Conservation (phyloP, 202 grass and related monocot species). For the Dendrocalamus latiflorus region DNA sequence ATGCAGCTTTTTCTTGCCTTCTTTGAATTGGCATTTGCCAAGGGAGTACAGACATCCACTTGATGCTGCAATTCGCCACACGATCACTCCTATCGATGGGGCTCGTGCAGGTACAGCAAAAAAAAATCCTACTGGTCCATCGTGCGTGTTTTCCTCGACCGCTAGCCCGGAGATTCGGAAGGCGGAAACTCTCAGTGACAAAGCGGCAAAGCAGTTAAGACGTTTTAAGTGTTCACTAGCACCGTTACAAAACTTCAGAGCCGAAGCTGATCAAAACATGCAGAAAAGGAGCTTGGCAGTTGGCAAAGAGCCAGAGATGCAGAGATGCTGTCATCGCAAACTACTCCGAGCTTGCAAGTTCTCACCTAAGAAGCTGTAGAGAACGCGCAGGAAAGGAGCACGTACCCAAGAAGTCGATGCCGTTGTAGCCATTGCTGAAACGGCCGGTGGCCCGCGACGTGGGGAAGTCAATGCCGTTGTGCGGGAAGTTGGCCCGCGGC, state of each 20-base stretch:
- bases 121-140: neutral
- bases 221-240: neutral
- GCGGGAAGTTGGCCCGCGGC: slow-evolving; percentile 84
- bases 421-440: slow-evolving; percentile 97
- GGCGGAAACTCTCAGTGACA: neutral
- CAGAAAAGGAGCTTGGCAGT: neutral
- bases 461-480: slow-evolving; percentile 94
- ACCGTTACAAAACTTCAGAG: neutral
- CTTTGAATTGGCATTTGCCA: neutral
- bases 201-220: neutral
- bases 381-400: neutral
- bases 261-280: neutral
- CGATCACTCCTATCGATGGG: neutral
- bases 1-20: neutral
- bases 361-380: neutral
- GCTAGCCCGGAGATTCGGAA: neutral
- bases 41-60: neutral
- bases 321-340: neutral
- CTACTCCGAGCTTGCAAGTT: neutral
- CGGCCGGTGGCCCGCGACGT: slow-evolving; percentile 64
- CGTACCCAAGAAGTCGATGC: slow-evolving; percentile 84
- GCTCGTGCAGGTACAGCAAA: neutral
- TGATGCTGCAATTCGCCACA: neutral
- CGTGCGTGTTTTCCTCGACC: neutral
- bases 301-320: neutral